Base-by-base conservation (phyloP, 1,139 yeast species). In the Nematodospora anomalae region DNA sequence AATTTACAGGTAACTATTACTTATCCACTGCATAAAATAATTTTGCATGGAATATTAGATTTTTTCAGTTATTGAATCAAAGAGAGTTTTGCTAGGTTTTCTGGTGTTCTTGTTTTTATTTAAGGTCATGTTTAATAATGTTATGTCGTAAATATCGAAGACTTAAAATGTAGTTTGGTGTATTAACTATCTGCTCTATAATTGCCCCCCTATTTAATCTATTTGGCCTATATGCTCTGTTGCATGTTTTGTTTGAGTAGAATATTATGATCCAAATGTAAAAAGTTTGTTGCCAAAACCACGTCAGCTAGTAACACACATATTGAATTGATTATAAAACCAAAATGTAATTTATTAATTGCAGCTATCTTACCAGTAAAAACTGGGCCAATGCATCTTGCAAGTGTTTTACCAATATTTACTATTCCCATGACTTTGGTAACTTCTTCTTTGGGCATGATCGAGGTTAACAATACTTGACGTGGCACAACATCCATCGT, bases 401-500 rank as follows among this genome's bases (percentile, higher is more conserved):
- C 94, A 47, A 85, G 70, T 1, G 96, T 89, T 57, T 88, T 88
- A 16, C 85, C 89, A 26, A 88, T 81, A 52, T 88, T 88, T 4
- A 88, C 95, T 3, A 84, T 67, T 2, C 96, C 96, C 81, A 89
- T 75, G 2, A 84, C 92, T 49, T 73, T 76, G 4, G 95, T 80
- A 31, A 89, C 63, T 40, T 86, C 94, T 9, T 67, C 60, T 8
- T 74, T 70, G 11, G 73, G 72, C 36, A 89, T 79, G 13, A 87
- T 67, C 2, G 86, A 74, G 0, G 95, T 79, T 26, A 88, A 60
- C 29, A 89, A 65, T 4, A 88, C 78, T 57, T 88, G 96, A 36
- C 97, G 72, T 6, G 96, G 96, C 2, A 88, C 94, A 20, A 88
- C 96, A 55, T 89, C 97, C 92, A 88, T 87, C 0, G 89, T 76